These are phyloP conservation scores for Glycine soja DNA, from an alignment of 306 rosid species.

Conservation along the genomic window DNA sequence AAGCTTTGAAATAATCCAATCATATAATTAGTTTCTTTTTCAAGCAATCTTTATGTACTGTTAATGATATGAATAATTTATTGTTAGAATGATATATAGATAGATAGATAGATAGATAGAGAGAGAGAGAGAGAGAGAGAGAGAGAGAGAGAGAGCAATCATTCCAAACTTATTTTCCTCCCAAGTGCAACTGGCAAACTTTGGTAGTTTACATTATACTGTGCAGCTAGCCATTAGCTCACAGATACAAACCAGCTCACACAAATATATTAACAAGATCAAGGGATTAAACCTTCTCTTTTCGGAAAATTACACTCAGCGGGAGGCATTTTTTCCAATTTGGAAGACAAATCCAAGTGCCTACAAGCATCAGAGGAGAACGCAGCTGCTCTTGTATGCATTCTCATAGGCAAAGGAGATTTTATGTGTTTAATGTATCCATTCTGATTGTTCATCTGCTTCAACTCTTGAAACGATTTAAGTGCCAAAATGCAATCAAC, in stretches of 20 bases:
- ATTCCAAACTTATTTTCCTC: too few species aligned
- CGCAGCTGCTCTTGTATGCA: conserved; percentile 63
- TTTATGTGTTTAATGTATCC: conserved; percentile 60
- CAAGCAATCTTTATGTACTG: too few species aligned
- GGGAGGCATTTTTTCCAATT: conserved; percentile 56
- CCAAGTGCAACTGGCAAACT: too few species aligned
- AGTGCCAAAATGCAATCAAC: conserved; percentile 89
- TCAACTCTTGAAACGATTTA: conserved; percentile 72
- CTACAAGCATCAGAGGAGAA: conserved; percentile 69
- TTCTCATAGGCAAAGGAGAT: conserved; percentile 73
- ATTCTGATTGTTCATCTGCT: conserved; percentile 60
- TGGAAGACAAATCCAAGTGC: conserved; percentile 72
- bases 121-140: too few species aligned
- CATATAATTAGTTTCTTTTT: too few species aligned
- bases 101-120: too few species aligned
- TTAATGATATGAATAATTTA: too few species aligned
- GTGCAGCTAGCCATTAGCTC: conserved; percentile 9
- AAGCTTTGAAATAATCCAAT: too few species aligned
- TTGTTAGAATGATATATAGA: too few species aligned
- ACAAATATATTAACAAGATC: conserved; percentile 21
- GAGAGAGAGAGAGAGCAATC: too few species aligned
- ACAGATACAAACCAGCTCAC: background rate
- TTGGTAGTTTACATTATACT: background rate
- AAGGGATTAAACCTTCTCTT: conserved; percentile 66
- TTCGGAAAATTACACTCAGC: conserved; percentile 49